These are phyloP conservation scores for Arthrobotrys pseudoclavata DNA, from an alignment of 2,329 filamentous ascomycete species.

Conservation along the genomic window DNA sequence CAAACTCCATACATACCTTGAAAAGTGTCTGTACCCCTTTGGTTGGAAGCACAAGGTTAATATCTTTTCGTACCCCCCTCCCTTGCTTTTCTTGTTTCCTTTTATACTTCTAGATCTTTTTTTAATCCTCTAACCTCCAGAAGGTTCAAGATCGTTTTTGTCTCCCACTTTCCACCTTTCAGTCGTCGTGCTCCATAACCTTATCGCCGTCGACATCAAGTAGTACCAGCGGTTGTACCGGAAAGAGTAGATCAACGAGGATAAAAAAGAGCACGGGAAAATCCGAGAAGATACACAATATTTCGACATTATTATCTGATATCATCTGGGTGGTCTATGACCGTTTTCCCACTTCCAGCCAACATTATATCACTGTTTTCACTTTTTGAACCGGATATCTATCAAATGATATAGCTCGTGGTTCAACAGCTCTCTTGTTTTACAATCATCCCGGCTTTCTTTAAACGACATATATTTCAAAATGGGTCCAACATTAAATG, in stretches of 20 bases:
- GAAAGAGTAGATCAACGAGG: slow-evolving; percentile 27
- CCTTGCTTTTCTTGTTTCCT: slow-evolving; percentile 33
- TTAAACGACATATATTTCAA: slow-evolving; percentile 24
- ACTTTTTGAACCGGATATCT: neutral
- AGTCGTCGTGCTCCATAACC: slow-evolving; percentile 43
- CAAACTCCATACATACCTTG: slow-evolving; percentile 38
- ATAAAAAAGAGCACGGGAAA: slow-evolving; percentile 14
- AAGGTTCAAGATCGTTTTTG: slow-evolving; percentile 40
- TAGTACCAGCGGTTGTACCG: slow-evolving; percentile 54
- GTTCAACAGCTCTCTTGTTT: slow-evolving; percentile 35
- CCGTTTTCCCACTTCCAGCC: slow-evolving; percentile 12
- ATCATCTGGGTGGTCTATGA: slow-evolving; percentile 32
- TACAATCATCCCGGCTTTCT: slow-evolving; percentile 27
- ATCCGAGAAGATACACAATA: slow-evolving; percentile 29
- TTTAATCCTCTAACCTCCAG: slow-evolving; percentile 44
- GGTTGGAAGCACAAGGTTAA: slow-evolving; percentile 59
- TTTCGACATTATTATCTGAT: slow-evolving; percentile 16
- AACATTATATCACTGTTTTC: neutral
- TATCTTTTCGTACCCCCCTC: slow-evolving; percentile 46
- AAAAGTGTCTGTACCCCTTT: slow-evolving; percentile 50
- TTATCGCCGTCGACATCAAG: slow-evolving; percentile 59
- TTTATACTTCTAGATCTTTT: slow-evolving; percentile 49
- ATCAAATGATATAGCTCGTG: slow-evolving; percentile 56
- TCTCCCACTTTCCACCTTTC: slow-evolving; percentile 15
- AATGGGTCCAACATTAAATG: slow-evolving; percentile 40